Conservation (phyloP, 2,329 filamentous ascomycete genomes). For the Colletotrichum sansevieriae region DNA sequence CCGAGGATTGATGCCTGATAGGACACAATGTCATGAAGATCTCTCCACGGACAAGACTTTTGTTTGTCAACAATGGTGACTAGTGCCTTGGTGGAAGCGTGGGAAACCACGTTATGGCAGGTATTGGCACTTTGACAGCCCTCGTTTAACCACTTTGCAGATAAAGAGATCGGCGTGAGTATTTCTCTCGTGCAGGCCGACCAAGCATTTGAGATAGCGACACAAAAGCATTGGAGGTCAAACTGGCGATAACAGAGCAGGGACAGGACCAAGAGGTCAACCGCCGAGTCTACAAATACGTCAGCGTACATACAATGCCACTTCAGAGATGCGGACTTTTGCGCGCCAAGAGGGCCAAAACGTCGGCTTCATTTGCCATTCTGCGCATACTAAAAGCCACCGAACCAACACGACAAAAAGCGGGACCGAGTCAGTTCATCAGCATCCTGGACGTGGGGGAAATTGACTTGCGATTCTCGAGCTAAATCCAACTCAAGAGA, state of each 20-base stretch:
- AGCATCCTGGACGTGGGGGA: constrained; percentile 3
- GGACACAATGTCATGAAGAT: constrained; percentile 29
- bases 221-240: not conserved
- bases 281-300: constrained; percentile 6
- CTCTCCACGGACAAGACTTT: constrained; percentile 2
- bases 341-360: constrained; percentile 28
- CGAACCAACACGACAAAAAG: constrained; percentile 22
- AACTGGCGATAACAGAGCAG: too few relatives aligned
- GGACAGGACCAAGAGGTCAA: not conserved
- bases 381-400: not conserved
- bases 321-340: constrained; percentile 7
- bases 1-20: constrained; percentile 8
- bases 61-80: not conserved
- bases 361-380: constrained; percentile 32
- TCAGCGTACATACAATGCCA: constrained; percentile 24
- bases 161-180: constrained; percentile 7
- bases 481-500: not conserved
- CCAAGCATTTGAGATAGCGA: not conserved
- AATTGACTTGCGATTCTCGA: constrained; percentile 12
- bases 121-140: constrained; percentile 4
- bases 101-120: constrained; percentile 28
- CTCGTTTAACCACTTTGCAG: constrained; percentile 3
- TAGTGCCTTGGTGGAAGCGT: not conserved
- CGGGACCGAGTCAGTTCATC: constrained; percentile 26
- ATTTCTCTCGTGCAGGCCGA: not conserved